A percentile compares a stretch with the other conserved stretches of the same genome.
Evolutionary conservation across 257 asterid genomes (phyloP).

Genomic region (Nicotiana obtusifolia): DNA sequence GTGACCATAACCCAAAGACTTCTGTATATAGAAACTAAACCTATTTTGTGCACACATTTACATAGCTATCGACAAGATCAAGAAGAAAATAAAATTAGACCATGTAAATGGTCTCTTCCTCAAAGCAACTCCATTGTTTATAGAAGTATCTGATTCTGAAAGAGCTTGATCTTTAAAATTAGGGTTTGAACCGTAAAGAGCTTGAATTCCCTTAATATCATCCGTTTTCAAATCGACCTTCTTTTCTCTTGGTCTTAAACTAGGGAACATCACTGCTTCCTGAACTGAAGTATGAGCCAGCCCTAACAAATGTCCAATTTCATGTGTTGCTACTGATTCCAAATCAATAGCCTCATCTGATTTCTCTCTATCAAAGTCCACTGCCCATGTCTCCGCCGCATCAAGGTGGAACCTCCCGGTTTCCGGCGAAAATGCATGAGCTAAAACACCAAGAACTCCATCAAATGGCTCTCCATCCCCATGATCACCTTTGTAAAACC

Average conservation of each 20-base stretch:
- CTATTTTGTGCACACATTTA: neutral
- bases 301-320: conserved; percentile 82
- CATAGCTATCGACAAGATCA: conserved; percentile 18
- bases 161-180: conserved; percentile 42
- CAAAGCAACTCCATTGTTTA: conserved; percentile 21
- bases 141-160: conserved; percentile 48
- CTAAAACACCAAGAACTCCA: conserved; percentile 73
- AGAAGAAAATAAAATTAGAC: conserved; percentile 9
- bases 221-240: conserved; percentile 53
- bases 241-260: conserved; percentile 54
- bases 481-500: conserved; percentile 67
- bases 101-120: conserved; percentile 10
- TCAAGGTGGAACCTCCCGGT: conserved; percentile 82
- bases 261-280: conserved; percentile 88
- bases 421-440: conserved; percentile 85
- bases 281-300: conserved; percentile 49
- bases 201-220: conserved; percentile 69
- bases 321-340: conserved; percentile 93
- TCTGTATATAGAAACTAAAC: neutral
- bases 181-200: conserved; percentile 74
- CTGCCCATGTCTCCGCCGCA: conserved; percentile 90
- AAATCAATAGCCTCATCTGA: conserved; percentile 61
- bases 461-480: conserved; percentile 88
- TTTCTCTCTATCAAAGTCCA: conserved; percentile 45
- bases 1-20: neutral